These are phyloP conservation scores for Ceratocystiopsis brevicomis DNA, from an alignment of 2,329 filamentous ascomycete species.

Conservation along the genomic window DNA sequence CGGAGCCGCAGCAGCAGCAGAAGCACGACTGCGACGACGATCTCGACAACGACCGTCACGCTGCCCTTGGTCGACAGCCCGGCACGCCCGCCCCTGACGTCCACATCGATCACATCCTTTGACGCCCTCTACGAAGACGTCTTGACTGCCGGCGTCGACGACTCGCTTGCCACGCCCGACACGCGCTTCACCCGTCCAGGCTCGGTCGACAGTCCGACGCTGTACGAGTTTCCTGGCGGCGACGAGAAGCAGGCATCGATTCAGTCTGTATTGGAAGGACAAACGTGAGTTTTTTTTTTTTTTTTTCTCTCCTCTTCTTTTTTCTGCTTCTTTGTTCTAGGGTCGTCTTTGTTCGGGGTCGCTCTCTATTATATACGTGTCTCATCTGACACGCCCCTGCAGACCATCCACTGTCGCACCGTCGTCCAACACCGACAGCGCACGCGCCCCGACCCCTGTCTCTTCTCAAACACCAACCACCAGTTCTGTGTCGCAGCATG, in stretches of 20 bases:
- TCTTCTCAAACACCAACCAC: slow-evolving; percentile 23
- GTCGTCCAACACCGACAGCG: slow-evolving; percentile 5
- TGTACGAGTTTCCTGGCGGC: slow-evolving; percentile 35
- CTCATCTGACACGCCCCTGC: slow-evolving; percentile 1
- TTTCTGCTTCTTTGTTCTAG: too few relatives aligned
- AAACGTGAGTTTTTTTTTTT: too few relatives aligned
- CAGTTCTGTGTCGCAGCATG: slow-evolving; percentile 22
- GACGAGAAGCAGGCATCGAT: too few relatives aligned
- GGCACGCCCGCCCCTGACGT: too few relatives aligned
- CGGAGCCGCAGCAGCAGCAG: neutral
- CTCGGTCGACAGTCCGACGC: slow-evolving; percentile 40
- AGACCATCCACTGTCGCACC: slow-evolving; percentile 1
- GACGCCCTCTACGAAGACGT: neutral
- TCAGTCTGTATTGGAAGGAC: too few relatives aligned
- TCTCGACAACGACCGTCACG: too few relatives aligned
- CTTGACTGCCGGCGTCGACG: neutral
- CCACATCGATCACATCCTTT: too few relatives aligned
- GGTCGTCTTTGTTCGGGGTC: too few relatives aligned
- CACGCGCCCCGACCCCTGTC: slow-evolving; percentile 20
- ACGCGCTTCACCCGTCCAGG: slow-evolving; percentile 34
- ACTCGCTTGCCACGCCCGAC: slow-evolving; percentile 22
- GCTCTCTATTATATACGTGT: neutral
- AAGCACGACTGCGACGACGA: neutral
- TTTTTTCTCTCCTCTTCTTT: neutral
- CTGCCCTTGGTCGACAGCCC: neutral